Percentiles rank a stretch among this genome's conserved stretches.
These are phyloP conservation scores for Cercospora berteroae DNA, from an alignment of 2,329 filamentous ascomycete species.

Conservation along the genomic window DNA sequence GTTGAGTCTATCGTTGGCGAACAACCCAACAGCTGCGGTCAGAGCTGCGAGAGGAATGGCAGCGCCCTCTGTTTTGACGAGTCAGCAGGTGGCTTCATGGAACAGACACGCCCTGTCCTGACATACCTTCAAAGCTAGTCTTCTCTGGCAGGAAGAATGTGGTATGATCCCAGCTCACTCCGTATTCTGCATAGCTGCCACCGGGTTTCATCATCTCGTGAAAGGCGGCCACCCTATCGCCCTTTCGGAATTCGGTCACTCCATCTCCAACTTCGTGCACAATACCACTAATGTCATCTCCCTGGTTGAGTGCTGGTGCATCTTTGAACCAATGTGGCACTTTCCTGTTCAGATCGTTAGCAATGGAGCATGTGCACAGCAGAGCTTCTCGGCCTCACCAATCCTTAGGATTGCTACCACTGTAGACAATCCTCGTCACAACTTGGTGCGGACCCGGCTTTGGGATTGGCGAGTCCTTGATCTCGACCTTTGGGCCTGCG, in stretches of 20 bases:
- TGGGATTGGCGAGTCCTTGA: slow-evolving; percentile 45
- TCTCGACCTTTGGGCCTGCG: slow-evolving; percentile 36
- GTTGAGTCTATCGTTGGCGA: slow-evolving; percentile 38
- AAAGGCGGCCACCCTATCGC: slow-evolving; percentile 60
- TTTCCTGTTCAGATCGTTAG: slow-evolving; percentile 16
- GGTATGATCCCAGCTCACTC: slow-evolving; percentile 55
- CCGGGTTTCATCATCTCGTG: slow-evolving; percentile 50
- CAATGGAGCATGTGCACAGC: not conserved
- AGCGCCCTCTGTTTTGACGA: slow-evolving; percentile 39
- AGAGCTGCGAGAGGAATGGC: slow-evolving; percentile 49
- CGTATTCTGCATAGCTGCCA: slow-evolving; percentile 63
- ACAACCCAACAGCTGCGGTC: slow-evolving; percentile 48
- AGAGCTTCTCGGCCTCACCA: slow-evolving; percentile 18
- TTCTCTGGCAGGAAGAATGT: slow-evolving; percentile 56
- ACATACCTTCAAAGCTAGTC: slow-evolving; percentile 52
- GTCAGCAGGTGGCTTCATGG: not conserved
- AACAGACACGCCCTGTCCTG: not conserved
- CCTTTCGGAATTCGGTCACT: slow-evolving; percentile 57
- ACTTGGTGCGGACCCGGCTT: slow-evolving; percentile 37
- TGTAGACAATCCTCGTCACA: slow-evolving; percentile 36
- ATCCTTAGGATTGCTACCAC: slow-evolving; percentile 37
- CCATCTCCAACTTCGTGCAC: slow-evolving; percentile 56
- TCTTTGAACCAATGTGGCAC: slow-evolving; percentile 24
- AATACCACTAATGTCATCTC: slow-evolving; percentile 42
- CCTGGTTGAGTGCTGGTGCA: slow-evolving; percentile 29